Conservation (phyloP, 169 alveolate genomes). For the Amoebophrya sp. region DNA sequence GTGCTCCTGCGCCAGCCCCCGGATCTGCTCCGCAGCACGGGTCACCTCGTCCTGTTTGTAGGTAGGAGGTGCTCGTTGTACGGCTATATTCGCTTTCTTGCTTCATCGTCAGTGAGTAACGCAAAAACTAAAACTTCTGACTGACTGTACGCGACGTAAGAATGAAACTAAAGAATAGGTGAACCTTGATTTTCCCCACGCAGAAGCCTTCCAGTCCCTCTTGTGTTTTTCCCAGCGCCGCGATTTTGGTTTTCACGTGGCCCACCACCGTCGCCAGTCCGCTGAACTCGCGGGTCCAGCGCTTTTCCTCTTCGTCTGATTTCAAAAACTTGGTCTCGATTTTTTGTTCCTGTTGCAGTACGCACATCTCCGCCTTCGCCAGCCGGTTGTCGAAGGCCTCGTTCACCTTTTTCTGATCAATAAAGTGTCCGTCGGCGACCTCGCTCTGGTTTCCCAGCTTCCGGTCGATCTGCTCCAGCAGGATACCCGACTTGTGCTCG, state of each 20-base stretch:
- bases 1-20: neutral
- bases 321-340: neutral
- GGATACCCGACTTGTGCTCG: neutral
- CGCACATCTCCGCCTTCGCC: neutral
- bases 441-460: neutral
- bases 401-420: neutral
- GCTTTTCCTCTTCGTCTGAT: neutral
- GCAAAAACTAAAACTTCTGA: too few relatives aligned
- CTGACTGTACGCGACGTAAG: too few relatives aligned
- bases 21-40: neutral
- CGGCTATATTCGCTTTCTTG: too few relatives aligned
- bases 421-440: neutral
- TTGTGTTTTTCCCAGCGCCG: neutral
- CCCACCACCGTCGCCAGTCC: neutral
- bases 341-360: neutral
- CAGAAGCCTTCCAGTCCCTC: neutral
- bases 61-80: too few relatives aligned
- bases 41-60: neutral
- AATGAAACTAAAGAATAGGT: too few relatives aligned
- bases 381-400: neutral
- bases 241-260: neutral
- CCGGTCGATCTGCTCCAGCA: neutral
- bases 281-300: neutral
- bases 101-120: too few relatives aligned
- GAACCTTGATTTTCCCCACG: neutral